These are phyloP conservation scores for Xylariaceae sp. DNA, from an alignment of 2,329 filamentous ascomycete genomes.

Conservation along the genomic window DNA sequence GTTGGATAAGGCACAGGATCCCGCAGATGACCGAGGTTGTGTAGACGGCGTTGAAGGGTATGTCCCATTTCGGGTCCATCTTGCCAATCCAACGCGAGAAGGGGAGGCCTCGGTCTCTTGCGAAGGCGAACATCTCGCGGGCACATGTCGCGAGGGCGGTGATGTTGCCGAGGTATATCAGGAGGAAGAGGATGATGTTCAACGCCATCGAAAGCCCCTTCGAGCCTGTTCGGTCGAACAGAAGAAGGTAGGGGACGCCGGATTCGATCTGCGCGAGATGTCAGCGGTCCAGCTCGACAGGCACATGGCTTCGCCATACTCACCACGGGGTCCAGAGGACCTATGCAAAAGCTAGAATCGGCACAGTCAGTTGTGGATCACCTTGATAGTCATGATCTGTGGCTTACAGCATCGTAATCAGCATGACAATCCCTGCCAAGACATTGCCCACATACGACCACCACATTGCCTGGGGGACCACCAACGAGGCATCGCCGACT, in stretches of 20 bases:
- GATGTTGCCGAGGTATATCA: conserved; percentile 34
- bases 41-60: conserved; percentile 42
- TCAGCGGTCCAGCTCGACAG: too few species aligned
- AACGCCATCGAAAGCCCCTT: conserved; percentile 28
- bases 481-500: conserved; percentile 26
- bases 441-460: conserved; percentile 29
- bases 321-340: too few species aligned
- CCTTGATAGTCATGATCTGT: too few species aligned
- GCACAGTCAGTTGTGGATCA: background rate
- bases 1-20: conserved; percentile 45
- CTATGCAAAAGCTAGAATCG: too few species aligned
- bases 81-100: conserved; percentile 10
- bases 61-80: conserved; percentile 21
- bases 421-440: conserved; percentile 29
- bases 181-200: conserved; percentile 36
- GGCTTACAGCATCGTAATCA: conserved; percentile 26
- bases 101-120: conserved; percentile 36
- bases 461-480: conserved; percentile 30
- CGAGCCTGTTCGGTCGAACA: conserved; percentile 30
- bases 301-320: too few species aligned
- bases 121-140: conserved; percentile 38
- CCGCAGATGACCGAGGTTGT: conserved; percentile 42
- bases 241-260: too few species aligned
- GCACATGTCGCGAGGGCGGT: conserved; percentile 30
- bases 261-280: too few species aligned